phyloP scores from a whole-genome alignment of 139 green algal genomes.

The Gonium pectorale region DNA sequence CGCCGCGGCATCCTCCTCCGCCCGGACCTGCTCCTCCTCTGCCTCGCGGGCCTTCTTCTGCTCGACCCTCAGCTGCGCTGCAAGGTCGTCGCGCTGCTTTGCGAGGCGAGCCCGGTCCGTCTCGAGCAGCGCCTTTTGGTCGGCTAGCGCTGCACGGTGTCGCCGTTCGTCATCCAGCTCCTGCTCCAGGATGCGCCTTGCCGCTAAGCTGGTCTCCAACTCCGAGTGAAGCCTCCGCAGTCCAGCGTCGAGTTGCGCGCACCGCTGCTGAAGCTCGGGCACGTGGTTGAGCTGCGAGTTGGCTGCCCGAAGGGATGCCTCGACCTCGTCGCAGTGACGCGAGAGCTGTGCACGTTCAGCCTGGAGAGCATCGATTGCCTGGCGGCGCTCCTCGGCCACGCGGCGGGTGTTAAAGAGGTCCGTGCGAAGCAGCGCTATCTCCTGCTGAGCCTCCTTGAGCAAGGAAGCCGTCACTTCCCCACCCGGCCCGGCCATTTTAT shows the following conservation, averaged over 20 bases:
- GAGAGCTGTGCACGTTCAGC: background rate
- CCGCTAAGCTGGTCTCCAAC: conserved; percentile 23
- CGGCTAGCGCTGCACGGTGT: conserved; percentile 40
- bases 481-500: background rate
- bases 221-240: conserved; percentile 27
- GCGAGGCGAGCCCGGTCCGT: conserved; percentile 44
- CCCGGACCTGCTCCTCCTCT: conserved; percentile 70
- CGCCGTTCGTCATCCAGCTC: conserved; percentile 54
- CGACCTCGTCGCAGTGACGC: background rate
- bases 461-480: background rate
- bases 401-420: conserved; percentile 55
- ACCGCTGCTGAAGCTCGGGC: conserved; percentile 40
- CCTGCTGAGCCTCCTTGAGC: conserved; percentile 60
- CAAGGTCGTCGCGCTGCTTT: conserved; percentile 51
- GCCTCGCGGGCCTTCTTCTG: conserved; percentile 62
- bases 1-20: conserved; percentile 63
- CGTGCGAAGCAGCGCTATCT: conserved; percentile 53
- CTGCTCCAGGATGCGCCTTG: conserved; percentile 39
- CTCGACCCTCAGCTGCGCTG: conserved; percentile 58
- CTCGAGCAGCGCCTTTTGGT: conserved; percentile 55
- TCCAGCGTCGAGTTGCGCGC: conserved; percentile 1
- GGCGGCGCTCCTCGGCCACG: conserved; percentile 56
- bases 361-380: conserved; percentile 25
- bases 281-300: conserved; percentile 26
- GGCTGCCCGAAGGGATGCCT: background rate